Evolutionary conservation across 495 filamentous ascomycete genomes (phyloP).

Genomic region (Jackrogersella minutella): DNA sequence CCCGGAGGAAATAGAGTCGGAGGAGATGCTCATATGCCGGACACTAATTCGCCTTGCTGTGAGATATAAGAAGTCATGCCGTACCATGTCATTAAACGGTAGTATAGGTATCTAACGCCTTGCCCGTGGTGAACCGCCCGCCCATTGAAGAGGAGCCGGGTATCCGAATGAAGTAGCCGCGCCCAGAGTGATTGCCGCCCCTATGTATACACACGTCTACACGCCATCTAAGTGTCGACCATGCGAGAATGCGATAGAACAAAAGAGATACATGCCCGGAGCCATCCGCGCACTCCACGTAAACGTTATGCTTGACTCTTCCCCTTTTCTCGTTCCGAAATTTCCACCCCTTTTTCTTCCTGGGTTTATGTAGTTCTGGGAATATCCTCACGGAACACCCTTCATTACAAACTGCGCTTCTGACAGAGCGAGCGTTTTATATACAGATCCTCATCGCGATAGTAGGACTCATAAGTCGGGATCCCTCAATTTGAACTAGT

Average conservation of each 20-base stretch:
- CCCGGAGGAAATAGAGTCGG: not conserved
- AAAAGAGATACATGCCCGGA: not conserved
- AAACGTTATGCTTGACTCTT: not conserved
- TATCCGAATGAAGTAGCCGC: not conserved
- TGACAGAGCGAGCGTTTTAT: not conserved
- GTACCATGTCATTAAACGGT: not conserved
- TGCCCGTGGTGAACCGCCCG: not conserved
- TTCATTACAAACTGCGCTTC: not conserved
- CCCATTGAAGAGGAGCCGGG: not conserved
- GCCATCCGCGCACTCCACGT: no score
- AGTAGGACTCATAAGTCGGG: not conserved
- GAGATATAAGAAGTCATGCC: not conserved
- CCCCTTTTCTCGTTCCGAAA: no score
- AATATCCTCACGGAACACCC: not conserved
- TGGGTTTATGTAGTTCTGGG: not conserved
- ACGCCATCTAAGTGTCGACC: not conserved
- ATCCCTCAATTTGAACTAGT: conserved; percentile 31
- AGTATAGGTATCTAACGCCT: not conserved
- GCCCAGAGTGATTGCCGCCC: not conserved
- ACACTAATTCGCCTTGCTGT: not conserved
- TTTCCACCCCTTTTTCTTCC: not conserved
- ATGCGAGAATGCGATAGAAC: not conserved
- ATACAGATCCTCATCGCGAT: conserved; percentile 10
- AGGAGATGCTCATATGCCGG: no score
- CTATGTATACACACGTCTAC: not conserved